phyloP scores from a whole-genome alignment of 2,329 filamentous ascomycete species.

The Calonectria pseudoreteaudii region DNA sequence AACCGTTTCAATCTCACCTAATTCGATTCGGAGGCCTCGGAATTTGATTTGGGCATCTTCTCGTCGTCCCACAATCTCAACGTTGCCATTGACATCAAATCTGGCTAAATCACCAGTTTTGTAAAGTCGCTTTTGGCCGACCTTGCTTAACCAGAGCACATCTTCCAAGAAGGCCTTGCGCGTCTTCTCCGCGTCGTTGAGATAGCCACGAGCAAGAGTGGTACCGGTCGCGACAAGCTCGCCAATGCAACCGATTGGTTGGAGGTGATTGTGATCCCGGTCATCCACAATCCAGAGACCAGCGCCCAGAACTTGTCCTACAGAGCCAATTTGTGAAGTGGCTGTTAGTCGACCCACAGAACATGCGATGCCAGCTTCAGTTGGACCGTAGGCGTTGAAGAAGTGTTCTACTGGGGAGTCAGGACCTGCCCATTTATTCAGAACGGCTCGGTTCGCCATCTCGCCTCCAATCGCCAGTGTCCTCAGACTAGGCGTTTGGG shows the following conservation, averaged over 20 bases:
- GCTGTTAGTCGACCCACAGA: neutral
- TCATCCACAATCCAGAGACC: neutral
- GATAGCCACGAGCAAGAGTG: neutral
- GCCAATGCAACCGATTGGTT: neutral
- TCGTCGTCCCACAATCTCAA: neutral
- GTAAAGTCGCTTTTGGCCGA: neutral
- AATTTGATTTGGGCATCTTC: neutral
- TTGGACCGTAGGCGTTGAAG: neutral
- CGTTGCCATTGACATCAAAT: neutral
- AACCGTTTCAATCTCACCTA: neutral
- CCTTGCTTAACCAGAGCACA: neutral
- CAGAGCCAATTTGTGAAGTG: neutral
- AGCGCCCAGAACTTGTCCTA: neutral
- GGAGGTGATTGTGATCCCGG: neutral
- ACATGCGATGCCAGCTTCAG: neutral
- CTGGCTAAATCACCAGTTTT: neutral
- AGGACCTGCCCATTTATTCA: neutral
- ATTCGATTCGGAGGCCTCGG: neutral
- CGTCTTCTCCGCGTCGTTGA: neutral
- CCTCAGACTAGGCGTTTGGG: neutral
- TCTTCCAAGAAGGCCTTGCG: neutral
- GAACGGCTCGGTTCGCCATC: neutral
- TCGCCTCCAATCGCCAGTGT: neutral
- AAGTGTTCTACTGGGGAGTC: neutral
- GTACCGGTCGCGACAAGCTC: neutral